Percentiles rank a stretch among this genome's conserved stretches.
These are phyloP conservation scores for Hanseniaspora meyeri DNA, from an alignment of 805 yeast genomes.

Conservation along the genomic window DNA sequence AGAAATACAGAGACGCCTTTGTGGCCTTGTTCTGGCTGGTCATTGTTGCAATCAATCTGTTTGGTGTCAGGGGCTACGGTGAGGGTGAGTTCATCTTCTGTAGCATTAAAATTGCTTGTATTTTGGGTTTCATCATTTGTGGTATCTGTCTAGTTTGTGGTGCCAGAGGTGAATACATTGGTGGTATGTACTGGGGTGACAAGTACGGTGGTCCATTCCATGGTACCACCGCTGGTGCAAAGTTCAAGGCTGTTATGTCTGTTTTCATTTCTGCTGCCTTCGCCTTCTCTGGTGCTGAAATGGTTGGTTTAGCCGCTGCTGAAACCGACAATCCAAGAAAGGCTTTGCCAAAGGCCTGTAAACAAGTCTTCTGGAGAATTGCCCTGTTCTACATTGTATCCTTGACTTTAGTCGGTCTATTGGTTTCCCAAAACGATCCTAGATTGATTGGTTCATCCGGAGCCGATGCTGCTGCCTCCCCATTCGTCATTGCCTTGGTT, in stretches of 20 bases:
- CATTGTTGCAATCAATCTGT: conserved; percentile 38
- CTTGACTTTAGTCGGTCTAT: conserved; percentile 33
- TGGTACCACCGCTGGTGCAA: conserved; percentile 26
- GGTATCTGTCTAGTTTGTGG: conserved; percentile 41
- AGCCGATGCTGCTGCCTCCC: conserved; percentile 56
- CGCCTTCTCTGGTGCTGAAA: conserved; percentile 43
- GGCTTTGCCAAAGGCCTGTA: conserved; percentile 40
- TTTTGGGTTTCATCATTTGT: conserved; percentile 41
- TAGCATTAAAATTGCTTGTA: conserved; percentile 37
- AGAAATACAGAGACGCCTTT: conserved; percentile 37
- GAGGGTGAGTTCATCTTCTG: conserved; percentile 43
- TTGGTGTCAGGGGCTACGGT: conserved; percentile 46
- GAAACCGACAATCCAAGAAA: conserved; percentile 39
- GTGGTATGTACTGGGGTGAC: conserved; percentile 37
- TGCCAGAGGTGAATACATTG: conserved; percentile 37
- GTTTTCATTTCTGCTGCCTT: conserved; percentile 46
- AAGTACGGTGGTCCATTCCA: conserved; percentile 45
- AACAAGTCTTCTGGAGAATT: conserved; percentile 47
- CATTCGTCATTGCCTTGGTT: conserved; percentile 71
- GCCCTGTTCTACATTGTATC: conserved; percentile 36
- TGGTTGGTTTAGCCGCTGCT: conserved; percentile 41
- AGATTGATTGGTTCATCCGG: conserved; percentile 37
- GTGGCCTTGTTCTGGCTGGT: conserved; percentile 39
- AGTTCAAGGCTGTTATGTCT: conserved; percentile 42
- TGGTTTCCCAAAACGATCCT: conserved; percentile 36